phyloP scores from a whole-genome alignment of 75 land plant species.

The Picea glauca region DNA sequence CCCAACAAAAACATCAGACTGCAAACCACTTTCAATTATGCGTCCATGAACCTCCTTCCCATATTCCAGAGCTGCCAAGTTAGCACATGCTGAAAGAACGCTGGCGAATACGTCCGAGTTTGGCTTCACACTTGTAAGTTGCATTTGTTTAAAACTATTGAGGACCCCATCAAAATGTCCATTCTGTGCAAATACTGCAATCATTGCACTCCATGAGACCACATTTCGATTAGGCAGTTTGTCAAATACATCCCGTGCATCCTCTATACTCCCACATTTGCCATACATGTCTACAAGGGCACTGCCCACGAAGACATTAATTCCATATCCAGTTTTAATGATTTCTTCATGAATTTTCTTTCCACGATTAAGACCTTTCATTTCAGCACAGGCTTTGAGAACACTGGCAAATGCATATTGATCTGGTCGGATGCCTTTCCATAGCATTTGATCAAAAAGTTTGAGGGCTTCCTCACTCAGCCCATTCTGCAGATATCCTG shows the following conservation, averaged over 20 bases:
- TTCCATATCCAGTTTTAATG: constrained; percentile 23
- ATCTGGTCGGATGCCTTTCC: constrained; percentile 17
- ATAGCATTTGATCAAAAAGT: constrained; percentile 40
- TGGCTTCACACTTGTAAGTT: constrained; percentile 29
- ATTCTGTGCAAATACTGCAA: constrained; percentile 43
- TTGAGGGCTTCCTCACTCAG: constrained; percentile 24
- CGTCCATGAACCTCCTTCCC: constrained; percentile 48
- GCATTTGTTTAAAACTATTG: constrained; percentile 35
- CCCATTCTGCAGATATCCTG: constrained; percentile 52
- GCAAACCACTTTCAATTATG: constrained; percentile 31
- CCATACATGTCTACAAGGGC: constrained; percentile 62
- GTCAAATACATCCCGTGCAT: constrained; percentile 39
- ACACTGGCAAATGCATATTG: constrained; percentile 41
- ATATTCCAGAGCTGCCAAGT: constrained; percentile 1
- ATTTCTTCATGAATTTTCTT: constrained; percentile 28
- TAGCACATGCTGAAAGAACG: constrained; percentile 38
- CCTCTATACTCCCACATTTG: constrained; percentile 44
- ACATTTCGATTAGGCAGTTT: constrained; percentile 46
- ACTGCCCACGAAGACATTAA: constrained; percentile 45
- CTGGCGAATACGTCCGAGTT: constrained; percentile 48
- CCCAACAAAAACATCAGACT: constrained; percentile 23
- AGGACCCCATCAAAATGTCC: constrained; percentile 22
- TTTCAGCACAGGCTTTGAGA: constrained; percentile 34
- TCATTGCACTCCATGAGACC: constrained; percentile 64
- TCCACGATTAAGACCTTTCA: constrained; percentile 8